Percentiles rank a stretch among this genome's conserved stretches.
Conservation (phyloP, 1,284 basidiomycete species). For the Cryptococcus depauperatus region DNA sequence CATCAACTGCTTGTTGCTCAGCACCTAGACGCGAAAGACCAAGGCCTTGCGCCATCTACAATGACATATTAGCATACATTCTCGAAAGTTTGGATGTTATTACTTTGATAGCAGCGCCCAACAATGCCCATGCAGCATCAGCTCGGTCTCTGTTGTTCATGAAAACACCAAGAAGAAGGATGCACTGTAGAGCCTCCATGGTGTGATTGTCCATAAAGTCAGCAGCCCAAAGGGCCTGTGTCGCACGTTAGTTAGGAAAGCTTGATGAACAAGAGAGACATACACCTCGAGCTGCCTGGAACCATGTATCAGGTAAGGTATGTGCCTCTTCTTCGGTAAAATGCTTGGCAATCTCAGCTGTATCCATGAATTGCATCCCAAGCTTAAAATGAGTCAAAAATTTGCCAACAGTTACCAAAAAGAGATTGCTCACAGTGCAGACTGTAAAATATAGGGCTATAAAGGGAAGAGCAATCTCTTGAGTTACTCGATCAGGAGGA, state of each 20-base stretch:
- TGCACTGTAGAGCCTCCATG: conserved; percentile 41
- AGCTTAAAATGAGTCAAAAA: conserved; percentile 21
- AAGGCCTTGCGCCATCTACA: conserved; percentile 45
- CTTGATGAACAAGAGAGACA: too few relatives aligned
- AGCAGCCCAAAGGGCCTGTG: conserved; percentile 41
- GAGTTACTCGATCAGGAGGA: conserved; percentile 32
- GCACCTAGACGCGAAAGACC: conserved; percentile 45
- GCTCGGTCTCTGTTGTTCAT: conserved; percentile 46
- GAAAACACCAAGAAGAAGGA: conserved; percentile 41
- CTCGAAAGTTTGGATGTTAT: conserved; percentile 1
- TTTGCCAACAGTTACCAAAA: too few relatives aligned
- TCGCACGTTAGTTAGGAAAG: conserved; percentile 10
- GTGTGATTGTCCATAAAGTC: conserved; percentile 45
- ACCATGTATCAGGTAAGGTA: conserved; percentile 40
- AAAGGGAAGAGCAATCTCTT: conserved; percentile 43
- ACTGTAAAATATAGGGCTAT: conserved; percentile 41
- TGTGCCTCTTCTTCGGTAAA: conserved; percentile 38
- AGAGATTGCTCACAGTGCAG: conserved; percentile 40
- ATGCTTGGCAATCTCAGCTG: conserved; percentile 31
- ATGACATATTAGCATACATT: conserved; percentile 1
- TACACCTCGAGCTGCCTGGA: conserved; percentile 36
- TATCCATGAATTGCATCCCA: conserved; percentile 44
- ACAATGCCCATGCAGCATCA: conserved; percentile 44
- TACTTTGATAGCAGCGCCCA: conserved; percentile 46
- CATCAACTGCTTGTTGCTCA: conserved; percentile 39